Evolutionary conservation across 257 asterid species (phyloP).

Genomic region (Primulina huaijiensis): DNA sequence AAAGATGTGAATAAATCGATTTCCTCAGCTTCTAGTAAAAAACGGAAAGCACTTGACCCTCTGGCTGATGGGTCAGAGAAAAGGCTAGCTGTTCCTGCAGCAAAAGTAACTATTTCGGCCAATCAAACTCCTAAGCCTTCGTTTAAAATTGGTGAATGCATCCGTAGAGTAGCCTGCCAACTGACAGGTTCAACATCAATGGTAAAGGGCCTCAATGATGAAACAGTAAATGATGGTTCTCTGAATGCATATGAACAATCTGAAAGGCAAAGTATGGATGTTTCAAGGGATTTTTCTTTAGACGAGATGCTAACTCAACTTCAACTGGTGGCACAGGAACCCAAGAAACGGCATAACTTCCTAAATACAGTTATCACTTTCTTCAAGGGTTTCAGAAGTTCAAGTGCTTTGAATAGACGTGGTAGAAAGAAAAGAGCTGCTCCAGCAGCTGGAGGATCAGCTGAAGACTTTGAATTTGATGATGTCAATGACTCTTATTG

Average conservation of each 20-base stretch:
- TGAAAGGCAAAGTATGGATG: conserved; percentile 35
- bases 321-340: conserved; percentile 58
- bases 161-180: conserved; percentile 87
- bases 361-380: conserved; percentile 33
- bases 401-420: conserved; percentile 47
- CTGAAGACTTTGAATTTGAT: conserved; percentile 87
- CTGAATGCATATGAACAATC: conserved; percentile 30
- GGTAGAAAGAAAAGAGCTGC: conserved; percentile 57
- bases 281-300: conserved; percentile 45
- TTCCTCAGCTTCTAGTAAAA: conserved; percentile 38
- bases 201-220: conserved; percentile 41
- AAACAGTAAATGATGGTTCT: conserved; percentile 38
- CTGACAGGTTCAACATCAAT: conserved; percentile 60
- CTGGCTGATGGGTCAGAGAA: conserved; percentile 48
- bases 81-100: conserved; percentile 44
- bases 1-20: conserved; percentile 32
- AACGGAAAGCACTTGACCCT: conserved; percentile 55
- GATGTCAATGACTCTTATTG: conserved; percentile 87
- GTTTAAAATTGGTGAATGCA: conserved; percentile 90
- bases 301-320: conserved; percentile 65
- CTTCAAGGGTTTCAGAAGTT: conserved; percentile 65
- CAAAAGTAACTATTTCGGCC: conserved; percentile 48
- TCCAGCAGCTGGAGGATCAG: conserved; percentile 39
- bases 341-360: conserved; percentile 42
- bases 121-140: conserved; percentile 64